A percentile compares a stretch with the other conserved stretches of the same genome.
phyloP scores from a whole-genome alignment of 352 stramenopile species.

The Phytophthora hibernalis region DNA sequence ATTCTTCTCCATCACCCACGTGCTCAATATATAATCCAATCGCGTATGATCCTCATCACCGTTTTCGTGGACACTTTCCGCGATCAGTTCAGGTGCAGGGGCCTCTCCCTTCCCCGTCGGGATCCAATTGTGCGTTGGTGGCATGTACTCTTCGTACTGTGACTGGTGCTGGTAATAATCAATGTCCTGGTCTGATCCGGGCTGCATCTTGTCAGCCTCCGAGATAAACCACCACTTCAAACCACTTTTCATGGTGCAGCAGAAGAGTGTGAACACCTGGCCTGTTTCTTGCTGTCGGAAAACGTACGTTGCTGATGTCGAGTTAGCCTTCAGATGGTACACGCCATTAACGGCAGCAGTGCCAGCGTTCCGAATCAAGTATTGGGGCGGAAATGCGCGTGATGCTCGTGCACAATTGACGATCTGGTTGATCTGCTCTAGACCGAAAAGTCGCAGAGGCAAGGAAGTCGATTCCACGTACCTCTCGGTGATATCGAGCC shows the following conservation, averaged over 20 bases:
- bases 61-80: constrained; percentile 67
- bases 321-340: constrained; percentile 88
- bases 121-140: constrained; percentile 92
- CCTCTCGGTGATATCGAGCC: constrained; percentile 83
- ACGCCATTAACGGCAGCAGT: constrained; percentile 93
- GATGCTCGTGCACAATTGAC: constrained; percentile 88
- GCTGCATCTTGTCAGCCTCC: constrained; percentile 96
- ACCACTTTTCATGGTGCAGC: constrained; percentile 98
- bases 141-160: constrained; percentile 93
- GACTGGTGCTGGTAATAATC: constrained; percentile 99
- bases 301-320: constrained; percentile 77
- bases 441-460: constrained; percentile 94
- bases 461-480: constrained; percentile 93
- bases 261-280: constrained; percentile 95
- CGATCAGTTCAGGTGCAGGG: constrained; percentile 73
- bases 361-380: constrained; percentile 92
- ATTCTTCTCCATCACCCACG: constrained; percentile 76
- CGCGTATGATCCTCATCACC: constrained; percentile 56
- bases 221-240: constrained; percentile 99
- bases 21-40: constrained; percentile 77
- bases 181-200: constrained; percentile 98
- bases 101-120: constrained; percentile 76
- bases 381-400: constrained; percentile 87
- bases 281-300: constrained; percentile 71
- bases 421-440: constrained; percentile 94